Conservation (phyloP, 768 basidiomycete species). For the Auriscalpium microsporum region DNA sequence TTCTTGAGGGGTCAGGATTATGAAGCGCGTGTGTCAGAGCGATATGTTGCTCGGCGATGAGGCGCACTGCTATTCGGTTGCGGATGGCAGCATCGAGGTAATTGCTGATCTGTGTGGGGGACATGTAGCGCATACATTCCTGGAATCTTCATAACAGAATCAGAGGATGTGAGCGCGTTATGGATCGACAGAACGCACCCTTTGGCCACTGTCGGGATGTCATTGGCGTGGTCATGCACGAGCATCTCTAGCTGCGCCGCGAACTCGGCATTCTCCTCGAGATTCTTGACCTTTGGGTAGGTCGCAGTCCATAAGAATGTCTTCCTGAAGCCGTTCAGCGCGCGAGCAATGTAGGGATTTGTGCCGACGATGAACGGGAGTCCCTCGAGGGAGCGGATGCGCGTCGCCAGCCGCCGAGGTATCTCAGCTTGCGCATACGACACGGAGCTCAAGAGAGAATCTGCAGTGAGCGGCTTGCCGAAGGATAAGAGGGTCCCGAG, state of each 20-base stretch:
- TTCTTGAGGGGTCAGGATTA: conserved; percentile 27
- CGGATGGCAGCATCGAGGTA: conserved; percentile 82
- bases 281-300: conserved; percentile 52
- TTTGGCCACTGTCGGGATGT: conserved; percentile 86
- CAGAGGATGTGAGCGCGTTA: background rate
- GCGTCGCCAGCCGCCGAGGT: conserved; percentile 65
- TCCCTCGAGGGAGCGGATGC: conserved; percentile 64
- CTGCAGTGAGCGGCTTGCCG: conserved; percentile 61
- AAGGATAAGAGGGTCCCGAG: conserved; percentile 68
- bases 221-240: conserved; percentile 74
- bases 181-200: conserved; percentile 37
- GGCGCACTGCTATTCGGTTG: conserved; percentile 77
- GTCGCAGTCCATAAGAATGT: conserved; percentile 65
- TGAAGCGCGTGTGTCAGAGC: conserved; percentile 65
- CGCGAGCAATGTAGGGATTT: conserved; percentile 76
- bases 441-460: conserved; percentile 68
- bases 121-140: conserved; percentile 79
- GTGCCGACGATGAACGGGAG: conserved; percentile 86
- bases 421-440: conserved; percentile 68
- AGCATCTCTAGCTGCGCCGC: conserved; percentile 58
- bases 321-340: conserved; percentile 56
- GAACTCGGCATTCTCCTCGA: conserved; percentile 65
- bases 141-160: conserved; percentile 50
- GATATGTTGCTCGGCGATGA: conserved; percentile 90
- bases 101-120: conserved; percentile 64